Evolutionary conservation across 371 early-diverging fungal genomes (phyloP).

Genomic region (Mucor ambiguus): DNA sequence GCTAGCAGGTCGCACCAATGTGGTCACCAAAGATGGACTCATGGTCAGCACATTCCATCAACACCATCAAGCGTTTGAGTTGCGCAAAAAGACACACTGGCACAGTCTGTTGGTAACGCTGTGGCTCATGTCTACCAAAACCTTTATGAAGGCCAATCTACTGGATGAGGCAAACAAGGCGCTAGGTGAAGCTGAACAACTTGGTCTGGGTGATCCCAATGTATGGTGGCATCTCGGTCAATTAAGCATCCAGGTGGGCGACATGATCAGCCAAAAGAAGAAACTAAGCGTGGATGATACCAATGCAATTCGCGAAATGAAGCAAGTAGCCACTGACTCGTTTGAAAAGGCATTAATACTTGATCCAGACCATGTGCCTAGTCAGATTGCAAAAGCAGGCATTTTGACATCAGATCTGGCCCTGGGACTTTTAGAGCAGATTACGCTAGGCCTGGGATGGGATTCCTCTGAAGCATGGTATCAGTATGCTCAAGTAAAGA

Average conservation of each 20-base stretch:
- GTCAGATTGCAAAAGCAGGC: constrained; percentile 33
- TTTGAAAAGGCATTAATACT: constrained; percentile 37
- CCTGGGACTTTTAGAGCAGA: constrained; percentile 28
- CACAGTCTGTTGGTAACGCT: constrained; percentile 32
- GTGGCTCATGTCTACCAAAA: constrained; percentile 64
- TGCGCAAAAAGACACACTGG: constrained; percentile 31
- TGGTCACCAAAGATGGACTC: constrained; percentile 9
- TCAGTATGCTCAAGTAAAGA: constrained; percentile 18
- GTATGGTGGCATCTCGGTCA: constrained; percentile 64
- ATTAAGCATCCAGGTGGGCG: constrained; percentile 37
- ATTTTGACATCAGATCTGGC: constrained; percentile 27
- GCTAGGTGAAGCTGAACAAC: constrained; percentile 63
- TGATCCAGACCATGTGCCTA: constrained; percentile 37
- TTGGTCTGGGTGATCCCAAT: constrained; percentile 48
- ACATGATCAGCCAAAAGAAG: not conserved
- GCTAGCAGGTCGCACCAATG: not conserved
- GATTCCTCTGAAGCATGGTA: constrained; percentile 37
- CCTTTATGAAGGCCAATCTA: constrained; percentile 57
- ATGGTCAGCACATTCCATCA: constrained; percentile 17
- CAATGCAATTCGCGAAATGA: constrained; percentile 16
- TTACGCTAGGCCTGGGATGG: constrained; percentile 32
- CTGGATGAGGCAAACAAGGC: constrained; percentile 66
- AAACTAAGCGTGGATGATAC: not conserved
- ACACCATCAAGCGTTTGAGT: constrained; percentile 23
- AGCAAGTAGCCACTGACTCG: constrained; percentile 36